phyloP scores from a whole-genome alignment of 2,329 filamentous ascomycete genomes.

The Fusarium sterilihyphosum region DNA sequence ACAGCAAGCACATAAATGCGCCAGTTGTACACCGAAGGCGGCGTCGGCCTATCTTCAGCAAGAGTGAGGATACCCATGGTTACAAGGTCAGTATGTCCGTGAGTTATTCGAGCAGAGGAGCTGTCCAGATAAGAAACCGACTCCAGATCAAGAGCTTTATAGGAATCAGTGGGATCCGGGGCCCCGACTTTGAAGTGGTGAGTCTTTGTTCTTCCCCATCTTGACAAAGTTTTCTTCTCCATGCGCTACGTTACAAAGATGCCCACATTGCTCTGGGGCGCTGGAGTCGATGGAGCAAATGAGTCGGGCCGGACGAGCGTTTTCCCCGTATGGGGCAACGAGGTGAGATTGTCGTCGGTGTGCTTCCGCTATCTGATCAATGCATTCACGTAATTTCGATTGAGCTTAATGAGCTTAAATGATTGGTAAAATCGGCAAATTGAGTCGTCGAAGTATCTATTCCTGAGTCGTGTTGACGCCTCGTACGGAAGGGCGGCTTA shows the following conservation, averaged over 20 bases:
- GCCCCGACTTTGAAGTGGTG: constrained; percentile 8
- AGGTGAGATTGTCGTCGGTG: neutral
- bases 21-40: constrained; percentile 51
- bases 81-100: neutral
- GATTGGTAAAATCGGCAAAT: constrained; percentile 12
- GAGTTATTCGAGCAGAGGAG: neutral
- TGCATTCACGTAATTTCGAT: neutral
- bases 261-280: constrained; percentile 19
- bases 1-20: constrained; percentile 47
- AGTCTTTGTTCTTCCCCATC: constrained; percentile 9
- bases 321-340: constrained; percentile 17
- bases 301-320: constrained; percentile 26
- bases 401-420: neutral
- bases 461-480: neutral
- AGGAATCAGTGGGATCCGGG: constrained; percentile 15
- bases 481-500: neutral
- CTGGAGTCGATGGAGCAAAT: constrained; percentile 11
- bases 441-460: neutral
- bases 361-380: neutral
- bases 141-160: constrained; percentile 2
- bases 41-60: constrained; percentile 50
- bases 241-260: constrained; percentile 15
- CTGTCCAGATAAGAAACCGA: neutral
- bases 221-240: constrained; percentile 22
- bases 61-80: constrained; percentile 47